A percentile compares a stretch with the other conserved stretches of the same genome.
Conservation (phyloP, 163 green algal species). For the Scenedesmus sp. region DNA sequence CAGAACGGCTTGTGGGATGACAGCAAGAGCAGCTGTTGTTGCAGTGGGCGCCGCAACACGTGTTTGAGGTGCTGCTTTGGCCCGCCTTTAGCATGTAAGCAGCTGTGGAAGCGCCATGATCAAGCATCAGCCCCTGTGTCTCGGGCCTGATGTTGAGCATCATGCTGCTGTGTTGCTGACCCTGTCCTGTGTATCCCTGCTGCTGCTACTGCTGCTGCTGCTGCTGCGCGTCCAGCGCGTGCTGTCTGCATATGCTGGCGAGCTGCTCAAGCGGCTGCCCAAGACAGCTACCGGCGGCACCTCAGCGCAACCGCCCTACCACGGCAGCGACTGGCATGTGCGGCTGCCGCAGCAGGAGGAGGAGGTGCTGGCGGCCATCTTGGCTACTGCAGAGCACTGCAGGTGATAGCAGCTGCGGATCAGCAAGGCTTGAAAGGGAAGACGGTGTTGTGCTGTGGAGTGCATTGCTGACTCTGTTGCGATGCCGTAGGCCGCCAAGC, state of each 20-base stretch:
- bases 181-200: not conserved
- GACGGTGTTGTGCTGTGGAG: not conserved
- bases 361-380: conserved; percentile 83
- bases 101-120: too few relatives aligned
- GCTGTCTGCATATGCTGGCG: conserved; percentile 81
- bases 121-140: too few relatives aligned
- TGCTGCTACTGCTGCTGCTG: not conserved
- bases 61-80: too few relatives aligned
- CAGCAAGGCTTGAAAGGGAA: too few relatives aligned
- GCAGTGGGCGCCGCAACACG: too few relatives aligned
- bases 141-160: too few relatives aligned
- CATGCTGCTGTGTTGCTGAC: not conserved
- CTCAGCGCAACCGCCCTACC: conserved; percentile 56
- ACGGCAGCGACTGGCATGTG: conserved; percentile 84
- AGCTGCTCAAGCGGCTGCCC: conserved; percentile 82
- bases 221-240: conserved; percentile 67
- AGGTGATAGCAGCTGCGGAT: not conserved
- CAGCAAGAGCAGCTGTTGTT: too few relatives aligned
- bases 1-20: too few relatives aligned
- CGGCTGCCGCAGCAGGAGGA: conserved; percentile 63
- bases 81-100: too few relatives aligned
- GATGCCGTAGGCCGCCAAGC: not conserved
- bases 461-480: not conserved
- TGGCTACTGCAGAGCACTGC: conserved; percentile 89
- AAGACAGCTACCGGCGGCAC: conserved; percentile 72